Evolutionary conservation across 345 rosid genomes (phyloP).

Genomic region (Rhizophora apiculata): DNA sequence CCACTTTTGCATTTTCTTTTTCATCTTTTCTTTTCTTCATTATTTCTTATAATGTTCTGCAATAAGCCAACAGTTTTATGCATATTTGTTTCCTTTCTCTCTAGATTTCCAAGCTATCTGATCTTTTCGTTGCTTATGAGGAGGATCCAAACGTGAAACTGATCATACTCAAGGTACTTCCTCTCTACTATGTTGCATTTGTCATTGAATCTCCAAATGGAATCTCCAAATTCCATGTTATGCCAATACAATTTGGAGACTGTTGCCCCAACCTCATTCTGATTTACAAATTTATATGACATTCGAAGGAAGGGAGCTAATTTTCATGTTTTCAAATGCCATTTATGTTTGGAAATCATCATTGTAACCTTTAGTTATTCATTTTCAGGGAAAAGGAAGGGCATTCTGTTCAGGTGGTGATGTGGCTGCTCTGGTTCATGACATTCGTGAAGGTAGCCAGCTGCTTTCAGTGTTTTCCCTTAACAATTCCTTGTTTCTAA

Average conservation of each 20-base stretch:
- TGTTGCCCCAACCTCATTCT: no score
- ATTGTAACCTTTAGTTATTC: not conserved
- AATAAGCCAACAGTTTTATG: not conserved
- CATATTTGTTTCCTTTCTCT: slow-evolving; percentile 1
- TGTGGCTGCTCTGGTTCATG: slow-evolving; percentile 53
- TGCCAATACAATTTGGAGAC: no score
- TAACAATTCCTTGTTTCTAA: not conserved
- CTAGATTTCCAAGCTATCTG: slow-evolving; percentile 52
- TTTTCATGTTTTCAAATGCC: no score
- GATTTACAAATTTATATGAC: no score
- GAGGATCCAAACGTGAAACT: slow-evolving; percentile 57
- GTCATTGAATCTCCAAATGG: not conserved
- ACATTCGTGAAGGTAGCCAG: slow-evolving; percentile 36
- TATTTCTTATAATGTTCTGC: not conserved
- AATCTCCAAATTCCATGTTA: no score
- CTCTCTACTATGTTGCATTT: not conserved
- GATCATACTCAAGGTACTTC: slow-evolving; percentile 62
- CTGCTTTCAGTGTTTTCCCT: not conserved
- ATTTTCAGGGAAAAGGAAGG: slow-evolving; percentile 63
- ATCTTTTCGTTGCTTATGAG: slow-evolving; percentile 59
- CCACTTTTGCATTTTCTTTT: not conserved
- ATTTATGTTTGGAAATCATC: no score
- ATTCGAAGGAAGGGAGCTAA: no score
- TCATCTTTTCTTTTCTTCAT: no score
- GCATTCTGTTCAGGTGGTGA: slow-evolving; percentile 88